Evolutionary conservation across 2,329 filamentous ascomycete species (phyloP).

Genomic region (Aspergillus pseudoglaucus): DNA sequence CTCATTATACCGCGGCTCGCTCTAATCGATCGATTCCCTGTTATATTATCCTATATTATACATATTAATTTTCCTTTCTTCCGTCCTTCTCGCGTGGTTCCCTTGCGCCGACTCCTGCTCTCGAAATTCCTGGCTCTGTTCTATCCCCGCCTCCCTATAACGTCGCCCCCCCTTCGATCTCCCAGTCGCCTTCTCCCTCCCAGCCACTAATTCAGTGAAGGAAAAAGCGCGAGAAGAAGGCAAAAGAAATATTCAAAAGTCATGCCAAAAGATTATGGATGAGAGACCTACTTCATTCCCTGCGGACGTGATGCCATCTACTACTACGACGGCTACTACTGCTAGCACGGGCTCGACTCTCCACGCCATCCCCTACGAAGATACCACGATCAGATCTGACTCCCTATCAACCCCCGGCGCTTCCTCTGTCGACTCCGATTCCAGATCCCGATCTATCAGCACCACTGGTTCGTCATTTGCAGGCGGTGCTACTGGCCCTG

Average conservation of each 20-base stretch:
- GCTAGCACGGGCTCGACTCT: constrained; percentile 20
- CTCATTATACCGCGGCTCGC: too few species aligned
- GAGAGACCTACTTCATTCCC: constrained; percentile 23
- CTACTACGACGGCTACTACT: constrained; percentile 12
- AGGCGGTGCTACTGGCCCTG: neutral
- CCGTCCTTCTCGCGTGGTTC: neutral
- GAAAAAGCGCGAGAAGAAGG: neutral
- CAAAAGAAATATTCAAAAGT: constrained; percentile 12
- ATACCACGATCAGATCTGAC: constrained; percentile 22
- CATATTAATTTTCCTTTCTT: too few species aligned
- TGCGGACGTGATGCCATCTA: constrained; percentile 1
- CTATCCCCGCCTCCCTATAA: constrained; percentile 7
- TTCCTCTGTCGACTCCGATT: constrained; percentile 17
- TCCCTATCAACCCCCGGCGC: constrained; percentile 21
- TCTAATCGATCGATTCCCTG: too few species aligned
- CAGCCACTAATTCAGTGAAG: neutral
- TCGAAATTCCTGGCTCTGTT: constrained; percentile 3
- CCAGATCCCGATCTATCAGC: constrained; percentile 17
- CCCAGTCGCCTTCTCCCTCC: neutral
- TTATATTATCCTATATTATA: too few species aligned
- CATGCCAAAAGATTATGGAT: constrained; percentile 32
- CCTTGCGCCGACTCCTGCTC: constrained; percentile 4
- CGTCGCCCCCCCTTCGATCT: constrained; percentile 3
- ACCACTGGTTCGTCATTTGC: constrained; percentile 17
- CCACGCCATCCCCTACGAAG: constrained; percentile 20